Evolutionary conservation across 108 stramenopile genomes (phyloP).

Genomic region (Pseudonitzschia multiseries): DNA sequence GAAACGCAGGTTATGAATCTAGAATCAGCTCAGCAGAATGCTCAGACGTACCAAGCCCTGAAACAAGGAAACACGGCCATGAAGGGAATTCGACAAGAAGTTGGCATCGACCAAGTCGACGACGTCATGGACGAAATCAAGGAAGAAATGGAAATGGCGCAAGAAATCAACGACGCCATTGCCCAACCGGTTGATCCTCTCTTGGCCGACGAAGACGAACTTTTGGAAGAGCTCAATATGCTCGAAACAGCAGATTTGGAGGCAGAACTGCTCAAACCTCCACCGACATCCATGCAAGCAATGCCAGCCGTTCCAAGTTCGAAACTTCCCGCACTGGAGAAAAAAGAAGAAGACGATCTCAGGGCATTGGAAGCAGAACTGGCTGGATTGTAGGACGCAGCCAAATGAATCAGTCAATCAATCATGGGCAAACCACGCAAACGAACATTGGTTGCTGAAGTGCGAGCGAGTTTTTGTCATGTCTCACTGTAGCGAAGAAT

Average conservation of each 20-base stretch:
- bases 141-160: conserved; percentile 91
- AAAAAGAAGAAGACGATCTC: conserved; percentile 86
- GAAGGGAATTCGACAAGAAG: conserved; percentile 81
- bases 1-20: conserved; percentile 94
- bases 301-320: conserved; percentile 70
- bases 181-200: conserved; percentile 83
- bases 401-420: not conserved
- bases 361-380: conserved; percentile 83
- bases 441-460: not conserved
- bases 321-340: conserved; percentile 62
- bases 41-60: conserved; percentile 93
- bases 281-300: conserved; percentile 31
- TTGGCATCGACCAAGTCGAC: conserved; percentile 94
- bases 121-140: conserved; percentile 94
- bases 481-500: not conserved
- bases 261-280: conserved; percentile 70
- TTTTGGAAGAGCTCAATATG: conserved; percentile 87
- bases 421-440: not conserved
- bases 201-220: conserved; percentile 85
- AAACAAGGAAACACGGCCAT: conserved; percentile 84
- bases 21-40: conserved; percentile 93
- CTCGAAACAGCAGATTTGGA: conserved; percentile 87
- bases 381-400: conserved; percentile 68
- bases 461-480: not conserved
- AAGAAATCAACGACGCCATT: conserved; percentile 88